phyloP scores from a whole-genome alignment of 495 filamentous ascomycete species.

The Lentithecium fluviatile region DNA sequence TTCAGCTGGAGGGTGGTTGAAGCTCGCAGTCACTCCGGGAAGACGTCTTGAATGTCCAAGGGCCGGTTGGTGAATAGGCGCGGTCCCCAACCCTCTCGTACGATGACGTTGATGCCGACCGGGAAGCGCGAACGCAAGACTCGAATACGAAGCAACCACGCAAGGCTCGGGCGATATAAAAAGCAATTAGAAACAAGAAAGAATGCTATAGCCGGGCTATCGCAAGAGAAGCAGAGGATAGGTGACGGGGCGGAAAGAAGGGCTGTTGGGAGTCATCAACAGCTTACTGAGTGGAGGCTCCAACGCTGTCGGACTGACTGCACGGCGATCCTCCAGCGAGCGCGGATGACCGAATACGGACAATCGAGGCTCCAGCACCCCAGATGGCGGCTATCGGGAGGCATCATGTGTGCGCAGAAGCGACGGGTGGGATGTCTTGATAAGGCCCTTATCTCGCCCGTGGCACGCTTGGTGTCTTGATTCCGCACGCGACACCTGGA shows the following conservation, averaged over 20 bases:
- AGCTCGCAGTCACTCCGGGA: not conserved
- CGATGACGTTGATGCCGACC: too few relatives aligned
- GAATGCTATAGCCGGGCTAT: not conserved
- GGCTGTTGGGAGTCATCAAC: constrained; percentile 17
- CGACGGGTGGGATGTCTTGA: not conserved
- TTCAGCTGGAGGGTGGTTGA: constrained; percentile 17
- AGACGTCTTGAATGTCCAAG: too few relatives aligned
- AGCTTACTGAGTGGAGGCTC: constrained; percentile 8
- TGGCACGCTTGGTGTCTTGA: not conserved
- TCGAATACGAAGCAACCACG: too few relatives aligned
- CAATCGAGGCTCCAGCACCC: not conserved
- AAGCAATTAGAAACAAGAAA: too few relatives aligned
- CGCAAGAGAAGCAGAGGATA: constrained; percentile 6
- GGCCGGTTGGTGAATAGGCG: too few relatives aligned
- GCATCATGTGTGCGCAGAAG: not conserved
- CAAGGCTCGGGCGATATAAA: not conserved
- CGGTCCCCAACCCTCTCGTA: too few relatives aligned
- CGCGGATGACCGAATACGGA: constrained; percentile 20
- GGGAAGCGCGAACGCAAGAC: too few relatives aligned
- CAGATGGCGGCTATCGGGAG: constrained; percentile 10
- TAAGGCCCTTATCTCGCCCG: constrained; percentile 17
- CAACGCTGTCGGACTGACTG: not conserved
- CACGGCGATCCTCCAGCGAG: constrained; percentile 12
- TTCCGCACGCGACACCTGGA: constrained; percentile 15
- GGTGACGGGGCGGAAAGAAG: not conserved